Evolutionary conservation across 257 asterid genomes (phyloP).

Genomic region (Solanum phureja): DNA sequence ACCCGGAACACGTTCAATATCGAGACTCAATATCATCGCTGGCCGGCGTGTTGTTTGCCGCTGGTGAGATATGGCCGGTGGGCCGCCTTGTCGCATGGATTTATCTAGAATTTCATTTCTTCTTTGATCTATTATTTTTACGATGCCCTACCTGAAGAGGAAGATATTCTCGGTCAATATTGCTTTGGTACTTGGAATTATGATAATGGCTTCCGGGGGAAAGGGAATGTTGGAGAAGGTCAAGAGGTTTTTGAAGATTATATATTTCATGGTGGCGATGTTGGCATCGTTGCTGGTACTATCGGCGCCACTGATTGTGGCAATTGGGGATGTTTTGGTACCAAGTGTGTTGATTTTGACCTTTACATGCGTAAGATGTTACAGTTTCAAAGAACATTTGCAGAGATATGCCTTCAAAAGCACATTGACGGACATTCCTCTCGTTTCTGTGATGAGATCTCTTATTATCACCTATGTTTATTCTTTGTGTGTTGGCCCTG

Average conservation of each 20-base stretch:
- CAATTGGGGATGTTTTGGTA: slow-evolving; percentile 52
- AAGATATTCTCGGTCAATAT: neutral
- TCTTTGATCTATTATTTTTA: slow-evolving; percentile 10
- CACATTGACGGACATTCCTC: slow-evolving; percentile 82
- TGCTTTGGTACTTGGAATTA: neutral
- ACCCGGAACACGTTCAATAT: neutral
- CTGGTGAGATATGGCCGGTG: slow-evolving; percentile 40
- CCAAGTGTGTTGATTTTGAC: slow-evolving; percentile 60
- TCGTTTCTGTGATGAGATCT: slow-evolving; percentile 82
- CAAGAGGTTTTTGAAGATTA: slow-evolving; percentile 58
- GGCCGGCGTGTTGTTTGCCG: neutral
- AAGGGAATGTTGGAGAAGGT: slow-evolving; percentile 72
- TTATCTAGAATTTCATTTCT: slow-evolving; percentile 5
- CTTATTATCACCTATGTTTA: slow-evolving; percentile 64
- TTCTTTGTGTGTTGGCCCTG: slow-evolving; percentile 56
- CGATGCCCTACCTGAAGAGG: slow-evolving; percentile 3
- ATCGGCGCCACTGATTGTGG: slow-evolving; percentile 68
- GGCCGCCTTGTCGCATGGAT: slow-evolving; percentile 7
- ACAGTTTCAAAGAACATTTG: slow-evolving; percentile 59
- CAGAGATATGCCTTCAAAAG: slow-evolving; percentile 70
- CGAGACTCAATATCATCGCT: neutral
- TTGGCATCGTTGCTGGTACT: slow-evolving; percentile 58
- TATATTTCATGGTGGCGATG: slow-evolving; percentile 75
- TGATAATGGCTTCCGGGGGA: neutral
- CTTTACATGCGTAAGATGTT: slow-evolving; percentile 72